Evolutionary conservation across 345 rosid species (phyloP).

Genomic region (Eucalyptus marginata): DNA sequence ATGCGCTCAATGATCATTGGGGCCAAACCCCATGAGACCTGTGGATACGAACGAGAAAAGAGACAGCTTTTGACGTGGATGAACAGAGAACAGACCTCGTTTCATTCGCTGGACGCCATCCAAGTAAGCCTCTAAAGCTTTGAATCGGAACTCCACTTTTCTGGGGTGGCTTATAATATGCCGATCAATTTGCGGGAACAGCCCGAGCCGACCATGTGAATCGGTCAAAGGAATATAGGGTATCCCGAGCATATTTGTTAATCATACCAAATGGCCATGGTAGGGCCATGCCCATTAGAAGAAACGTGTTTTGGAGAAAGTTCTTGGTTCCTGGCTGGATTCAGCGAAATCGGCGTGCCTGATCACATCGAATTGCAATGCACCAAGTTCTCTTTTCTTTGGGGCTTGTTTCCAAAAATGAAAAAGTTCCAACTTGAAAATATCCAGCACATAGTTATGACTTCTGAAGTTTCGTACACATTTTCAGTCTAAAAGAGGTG

Average conservation of each 20-base stretch:
- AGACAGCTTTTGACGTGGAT: background rate
- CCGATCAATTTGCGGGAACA: background rate
- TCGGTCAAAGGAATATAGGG: background rate
- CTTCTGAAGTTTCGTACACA: background rate
- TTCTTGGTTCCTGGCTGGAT: background rate
- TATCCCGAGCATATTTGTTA: background rate
- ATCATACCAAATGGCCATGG: background rate
- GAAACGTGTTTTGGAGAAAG: background rate
- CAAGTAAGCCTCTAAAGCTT: background rate
- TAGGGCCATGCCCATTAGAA: background rate
- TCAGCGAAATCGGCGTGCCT: background rate
- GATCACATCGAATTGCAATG: background rate
- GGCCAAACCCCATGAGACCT: background rate
- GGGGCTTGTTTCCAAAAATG: background rate
- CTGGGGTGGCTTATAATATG: background rate
- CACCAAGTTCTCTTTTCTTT: background rate
- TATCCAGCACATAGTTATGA: background rate
- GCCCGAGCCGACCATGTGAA: background rate
- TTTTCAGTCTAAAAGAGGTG: too few species aligned
- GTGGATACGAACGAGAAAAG: background rate
- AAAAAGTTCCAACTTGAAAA: background rate
- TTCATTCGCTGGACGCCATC: background rate
- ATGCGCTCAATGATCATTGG: background rate
- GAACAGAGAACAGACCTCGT: background rate
- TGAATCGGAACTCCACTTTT: background rate